A percentile compares a stretch with the other conserved stretches of the same genome.
phyloP scores from a whole-genome alignment of 345 rosid genomes.

The Acer negundo region DNA sequence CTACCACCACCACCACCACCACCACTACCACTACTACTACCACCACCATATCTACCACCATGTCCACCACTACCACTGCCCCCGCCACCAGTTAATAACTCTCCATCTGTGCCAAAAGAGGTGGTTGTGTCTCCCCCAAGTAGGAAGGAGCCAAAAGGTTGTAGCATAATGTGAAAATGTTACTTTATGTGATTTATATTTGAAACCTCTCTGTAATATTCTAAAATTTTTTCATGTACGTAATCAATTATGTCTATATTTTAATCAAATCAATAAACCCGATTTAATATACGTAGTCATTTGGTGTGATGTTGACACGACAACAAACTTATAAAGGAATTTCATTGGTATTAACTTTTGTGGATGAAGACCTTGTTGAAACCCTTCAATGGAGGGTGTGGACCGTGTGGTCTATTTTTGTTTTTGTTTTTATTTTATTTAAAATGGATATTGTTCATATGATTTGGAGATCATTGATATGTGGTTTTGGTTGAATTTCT shows the following conservation, averaged over 20 bases:
- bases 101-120: background rate
- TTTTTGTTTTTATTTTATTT: too few relatives aligned
- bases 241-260: too few relatives aligned
- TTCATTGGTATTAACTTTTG: background rate
- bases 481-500: background rate
- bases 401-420: too few relatives aligned
- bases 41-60: background rate
- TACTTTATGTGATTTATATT: background rate
- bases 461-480: background rate
- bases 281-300: background rate
- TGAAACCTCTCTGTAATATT: too few relatives aligned
- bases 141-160: background rate
- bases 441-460: background rate
- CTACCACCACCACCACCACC: background rate
- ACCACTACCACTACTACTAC: background rate
- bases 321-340: too few relatives aligned
- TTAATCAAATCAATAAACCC: too few relatives aligned
- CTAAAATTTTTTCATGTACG: too few relatives aligned
- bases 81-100: background rate
- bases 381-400: too few relatives aligned
- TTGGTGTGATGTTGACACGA: too few relatives aligned
- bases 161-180: constrained; percentile 11
- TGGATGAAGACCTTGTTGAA: background rate
- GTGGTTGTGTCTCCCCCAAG: background rate
- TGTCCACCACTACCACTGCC: too few relatives aligned